These are phyloP conservation scores for Chalciporus sphaerocephalus DNA, from an alignment of 768 basidiomycete species.

Conservation along the genomic window DNA sequence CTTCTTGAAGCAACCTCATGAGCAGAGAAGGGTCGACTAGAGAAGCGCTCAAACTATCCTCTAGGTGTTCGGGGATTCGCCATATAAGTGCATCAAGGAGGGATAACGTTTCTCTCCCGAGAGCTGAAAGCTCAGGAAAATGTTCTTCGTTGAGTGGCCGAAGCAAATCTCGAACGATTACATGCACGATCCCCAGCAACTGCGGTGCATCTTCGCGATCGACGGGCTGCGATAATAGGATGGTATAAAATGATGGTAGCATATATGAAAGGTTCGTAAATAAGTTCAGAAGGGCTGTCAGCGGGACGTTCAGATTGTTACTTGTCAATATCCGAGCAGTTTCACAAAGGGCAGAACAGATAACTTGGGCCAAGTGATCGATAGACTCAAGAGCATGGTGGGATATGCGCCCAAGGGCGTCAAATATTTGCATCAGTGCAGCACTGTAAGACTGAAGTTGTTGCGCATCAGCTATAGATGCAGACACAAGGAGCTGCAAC, in stretches of 20 bases:
- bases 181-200: conserved; percentile 39
- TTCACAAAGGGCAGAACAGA: conserved; percentile 38
- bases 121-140: conserved; percentile 20
- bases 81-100: conserved; percentile 55
- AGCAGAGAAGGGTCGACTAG: conserved; percentile 40
- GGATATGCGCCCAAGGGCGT: conserved; percentile 26
- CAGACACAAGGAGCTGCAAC: conserved; percentile 49
- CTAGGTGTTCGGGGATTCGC: conserved; percentile 41
- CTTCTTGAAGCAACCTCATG: conserved; percentile 43
- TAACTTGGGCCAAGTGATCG: conserved; percentile 14
- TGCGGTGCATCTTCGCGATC: conserved; percentile 26
- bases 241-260: conserved; percentile 44
- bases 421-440: conserved; percentile 37
- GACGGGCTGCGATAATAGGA: conserved; percentile 32
- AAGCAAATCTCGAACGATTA: conserved; percentile 39
- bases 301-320: conserved; percentile 34
- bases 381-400: conserved; percentile 19
- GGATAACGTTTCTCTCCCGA: conserved; percentile 41
- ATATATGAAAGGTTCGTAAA: conserved; percentile 43
- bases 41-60: conserved; percentile 40
- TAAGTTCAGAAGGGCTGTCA: conserved; percentile 53
- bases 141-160: conserved; percentile 32
- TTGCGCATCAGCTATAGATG: conserved; percentile 24
- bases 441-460: conserved; percentile 36
- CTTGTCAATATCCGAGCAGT: conserved; percentile 37